Percentiles rank a stretch among this genome's conserved stretches.
Evolutionary conservation across 2,329 filamentous ascomycete species (phyloP).

Genomic region (Colletotrichum eleusines): DNA sequence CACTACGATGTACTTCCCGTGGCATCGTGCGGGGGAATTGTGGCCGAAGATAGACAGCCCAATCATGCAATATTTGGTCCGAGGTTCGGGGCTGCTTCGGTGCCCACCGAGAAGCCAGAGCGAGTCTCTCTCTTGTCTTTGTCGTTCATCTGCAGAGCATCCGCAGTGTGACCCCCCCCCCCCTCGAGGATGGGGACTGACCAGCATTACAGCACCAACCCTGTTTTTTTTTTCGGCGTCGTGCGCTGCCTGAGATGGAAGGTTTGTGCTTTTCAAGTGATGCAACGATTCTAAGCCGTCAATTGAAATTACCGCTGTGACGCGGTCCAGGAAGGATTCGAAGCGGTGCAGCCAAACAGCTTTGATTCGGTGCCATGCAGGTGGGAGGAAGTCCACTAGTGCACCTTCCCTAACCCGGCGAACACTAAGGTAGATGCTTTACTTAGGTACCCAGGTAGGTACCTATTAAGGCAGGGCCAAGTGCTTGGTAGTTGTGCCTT

Average conservation of each 20-base stretch:
- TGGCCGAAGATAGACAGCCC: neutral
- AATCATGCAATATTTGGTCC: neutral
- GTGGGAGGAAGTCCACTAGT: neutral
- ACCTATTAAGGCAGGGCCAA: neutral
- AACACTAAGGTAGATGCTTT: no score
- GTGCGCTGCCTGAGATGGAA: neutral
- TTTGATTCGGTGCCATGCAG: neutral
- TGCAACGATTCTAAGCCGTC: neutral
- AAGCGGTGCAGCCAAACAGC: neutral
- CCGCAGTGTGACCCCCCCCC: neutral
- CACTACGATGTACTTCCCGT: neutral
- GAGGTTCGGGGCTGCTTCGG: neutral
- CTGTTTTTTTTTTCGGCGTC: neutral
- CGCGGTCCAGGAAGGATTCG: neutral
- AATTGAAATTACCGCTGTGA: neutral
- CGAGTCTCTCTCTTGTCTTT: no score
- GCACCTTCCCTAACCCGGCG: neutral
- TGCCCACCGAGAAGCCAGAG: neutral
- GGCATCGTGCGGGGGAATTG: neutral
- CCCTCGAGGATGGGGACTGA: neutral
- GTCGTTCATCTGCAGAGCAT: neutral
- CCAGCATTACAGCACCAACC: neutral
- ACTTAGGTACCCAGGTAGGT: neutral
- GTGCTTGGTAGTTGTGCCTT: neutral
- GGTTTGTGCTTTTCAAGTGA: neutral